These are phyloP conservation scores for Cryptosporidium canis DNA, from an alignment of 169 alveolate species.

Conservation along the genomic window DNA sequence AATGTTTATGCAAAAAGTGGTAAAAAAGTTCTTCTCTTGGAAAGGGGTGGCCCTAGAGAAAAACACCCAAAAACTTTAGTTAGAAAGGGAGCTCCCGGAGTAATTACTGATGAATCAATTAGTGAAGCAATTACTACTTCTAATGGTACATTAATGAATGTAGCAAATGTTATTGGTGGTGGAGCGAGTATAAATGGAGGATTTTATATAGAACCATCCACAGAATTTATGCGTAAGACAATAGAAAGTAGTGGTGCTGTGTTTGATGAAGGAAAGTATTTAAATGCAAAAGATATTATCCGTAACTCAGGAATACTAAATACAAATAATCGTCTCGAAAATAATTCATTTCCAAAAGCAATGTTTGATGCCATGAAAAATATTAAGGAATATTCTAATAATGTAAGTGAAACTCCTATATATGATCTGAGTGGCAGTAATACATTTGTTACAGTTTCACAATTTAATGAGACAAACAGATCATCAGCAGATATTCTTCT, in stretches of 20 bases:
- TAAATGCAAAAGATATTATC: constrained; percentile 46
- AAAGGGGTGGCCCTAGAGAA: constrained; percentile 70
- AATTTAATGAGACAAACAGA: constrained; percentile 46
- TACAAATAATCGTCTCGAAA: constrained; percentile 7
- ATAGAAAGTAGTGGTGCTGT: constrained; percentile 65
- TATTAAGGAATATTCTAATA: constrained; percentile 21
- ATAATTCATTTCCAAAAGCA: constrained; percentile 15
- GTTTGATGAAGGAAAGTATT: constrained; percentile 23
- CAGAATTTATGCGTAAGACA: constrained; percentile 45
- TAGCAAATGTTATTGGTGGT: constrained; percentile 69
- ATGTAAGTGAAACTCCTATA: constrained; percentile 25
- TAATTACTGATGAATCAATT: constrained; percentile 57
- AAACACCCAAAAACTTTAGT: constrained; percentile 43
- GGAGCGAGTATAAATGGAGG: constrained; percentile 73
- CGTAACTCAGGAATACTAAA: constrained; percentile 28
- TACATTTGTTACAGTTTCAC: constrained; percentile 57
- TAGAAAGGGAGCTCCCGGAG: constrained; percentile 66
- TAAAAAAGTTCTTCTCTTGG: constrained; percentile 47
- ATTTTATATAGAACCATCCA: constrained; percentile 61
- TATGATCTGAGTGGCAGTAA: constrained; percentile 19
- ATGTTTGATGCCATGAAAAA: constrained; percentile 36
- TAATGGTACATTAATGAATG: constrained; percentile 63
- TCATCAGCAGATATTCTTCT: constrained; percentile 56
- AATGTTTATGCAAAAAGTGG: constrained; percentile 65
- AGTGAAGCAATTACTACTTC: constrained; percentile 72